These are phyloP conservation scores for Clathrus columnatus DNA, from an alignment of 768 basidiomycete genomes.

Conservation along the genomic window DNA sequence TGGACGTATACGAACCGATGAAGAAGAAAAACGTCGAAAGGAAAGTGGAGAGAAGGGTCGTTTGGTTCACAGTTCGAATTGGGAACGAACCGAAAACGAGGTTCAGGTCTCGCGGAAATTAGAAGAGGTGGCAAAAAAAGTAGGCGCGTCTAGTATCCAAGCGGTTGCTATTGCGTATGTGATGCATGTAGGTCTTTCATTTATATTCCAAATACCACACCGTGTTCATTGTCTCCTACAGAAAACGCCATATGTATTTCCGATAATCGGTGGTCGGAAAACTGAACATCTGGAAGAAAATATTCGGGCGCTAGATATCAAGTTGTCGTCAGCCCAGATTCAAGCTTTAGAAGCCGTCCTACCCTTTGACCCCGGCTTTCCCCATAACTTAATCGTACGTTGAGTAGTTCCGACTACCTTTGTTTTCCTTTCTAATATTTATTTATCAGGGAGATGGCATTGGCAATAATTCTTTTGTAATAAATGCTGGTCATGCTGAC, in stretches of 20 bases:
- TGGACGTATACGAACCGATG: conserved; percentile 33
- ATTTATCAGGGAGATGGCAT: too few relatives aligned
- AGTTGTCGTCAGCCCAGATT: conserved; percentile 10
- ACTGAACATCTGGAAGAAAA: conserved; percentile 17
- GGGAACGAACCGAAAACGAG: neutral
- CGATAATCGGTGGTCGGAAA: conserved; percentile 15
- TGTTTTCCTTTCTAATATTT: too few relatives aligned
- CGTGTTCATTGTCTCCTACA: conserved; percentile 1
- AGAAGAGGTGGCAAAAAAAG: conserved; percentile 12
- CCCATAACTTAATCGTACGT: conserved; percentile 4
- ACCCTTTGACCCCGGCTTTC: conserved; percentile 12
- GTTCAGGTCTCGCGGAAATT: neutral
- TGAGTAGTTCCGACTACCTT: too few relatives aligned
- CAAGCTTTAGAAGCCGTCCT: conserved; percentile 6
- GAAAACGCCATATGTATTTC: conserved; percentile 20
- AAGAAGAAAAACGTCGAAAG: conserved; percentile 25
- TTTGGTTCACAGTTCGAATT: neutral
- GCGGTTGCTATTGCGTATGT: conserved; percentile 21
- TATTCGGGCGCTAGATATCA: conserved; percentile 3
- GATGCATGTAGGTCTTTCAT: conserved; percentile 9
- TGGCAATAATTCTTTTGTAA: too few relatives aligned
- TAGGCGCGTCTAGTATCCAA: neutral
- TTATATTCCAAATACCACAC: neutral
- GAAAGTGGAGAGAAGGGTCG: conserved; percentile 8
- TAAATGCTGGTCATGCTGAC: too few relatives aligned